A percentile compares a stretch with the other conserved stretches of the same genome.
phyloP scores from a whole-genome alignment of 192 early-diverging fungal species.

The Rhizophagus prolifer region DNA sequence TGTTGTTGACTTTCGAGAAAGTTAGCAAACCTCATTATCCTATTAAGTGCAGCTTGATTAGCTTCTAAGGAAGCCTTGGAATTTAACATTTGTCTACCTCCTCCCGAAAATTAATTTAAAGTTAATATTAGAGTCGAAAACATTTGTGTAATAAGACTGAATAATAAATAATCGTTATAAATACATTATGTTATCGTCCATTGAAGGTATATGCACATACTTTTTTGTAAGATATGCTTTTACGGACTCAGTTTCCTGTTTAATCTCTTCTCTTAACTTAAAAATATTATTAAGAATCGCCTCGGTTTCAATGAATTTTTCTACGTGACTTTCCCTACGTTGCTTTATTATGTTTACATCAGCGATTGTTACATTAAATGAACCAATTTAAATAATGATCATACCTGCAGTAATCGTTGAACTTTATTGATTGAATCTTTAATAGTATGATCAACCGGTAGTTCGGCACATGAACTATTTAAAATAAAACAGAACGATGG shows the following conservation, averaged over 20 bases:
- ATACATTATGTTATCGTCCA: conserved; percentile 11
- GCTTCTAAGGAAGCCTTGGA: conserved; percentile 16
- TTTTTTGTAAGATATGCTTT: neutral
- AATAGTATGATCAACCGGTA: neutral
- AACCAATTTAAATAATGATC: neutral
- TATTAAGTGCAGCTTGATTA: neutral
- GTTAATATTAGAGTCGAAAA: neutral
- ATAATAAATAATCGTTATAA: neutral
- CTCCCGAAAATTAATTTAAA: neutral
- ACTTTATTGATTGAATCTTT: neutral
- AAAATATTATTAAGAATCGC: conserved; percentile 20
- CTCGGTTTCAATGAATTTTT: conserved; percentile 17
- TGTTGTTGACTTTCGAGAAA: neutral
- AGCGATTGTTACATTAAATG: neutral
- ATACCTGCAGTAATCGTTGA: neutral
- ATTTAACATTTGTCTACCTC: conserved; percentile 12
- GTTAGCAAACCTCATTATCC: neutral
- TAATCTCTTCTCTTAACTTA: conserved; percentile 2
- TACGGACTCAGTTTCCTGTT: neutral
- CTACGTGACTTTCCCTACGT: neutral
- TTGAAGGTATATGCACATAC: conserved; percentile 7
- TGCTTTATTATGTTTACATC: neutral
- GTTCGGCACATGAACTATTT: neutral
- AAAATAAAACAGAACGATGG: neutral
- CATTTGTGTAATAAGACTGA: neutral